phyloP scores from a whole-genome alignment of 768 basidiomycete genomes.

The Tremella mesenterica region DNA sequence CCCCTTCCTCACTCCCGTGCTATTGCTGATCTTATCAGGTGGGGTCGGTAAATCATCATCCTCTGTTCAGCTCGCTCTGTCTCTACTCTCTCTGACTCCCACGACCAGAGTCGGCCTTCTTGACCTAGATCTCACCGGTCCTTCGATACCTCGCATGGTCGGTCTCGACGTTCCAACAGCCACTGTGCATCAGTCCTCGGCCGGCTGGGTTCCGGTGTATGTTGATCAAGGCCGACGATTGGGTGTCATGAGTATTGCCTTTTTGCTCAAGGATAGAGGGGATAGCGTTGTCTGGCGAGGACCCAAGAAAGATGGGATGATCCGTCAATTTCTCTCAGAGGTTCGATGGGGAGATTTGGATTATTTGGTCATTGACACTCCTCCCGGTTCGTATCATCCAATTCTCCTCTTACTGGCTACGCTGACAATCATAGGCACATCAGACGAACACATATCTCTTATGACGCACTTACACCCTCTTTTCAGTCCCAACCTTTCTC shows the following conservation, averaged over 20 bases:
- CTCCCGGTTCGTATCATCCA: constrained; percentile 65
- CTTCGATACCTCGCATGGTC: constrained; percentile 90
- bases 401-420: not conserved
- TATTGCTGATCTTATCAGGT: constrained; percentile 40
- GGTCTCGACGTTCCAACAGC: constrained; percentile 59
- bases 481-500: constrained; percentile 46
- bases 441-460: constrained; percentile 94
- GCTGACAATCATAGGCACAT: constrained; percentile 64
- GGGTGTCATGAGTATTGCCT: constrained; percentile 94
- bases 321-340: constrained; percentile 95
- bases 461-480: constrained; percentile 85
- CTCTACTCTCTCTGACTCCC: constrained; percentile 60
- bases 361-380: constrained; percentile 91
- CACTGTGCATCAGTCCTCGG: constrained; percentile 82
- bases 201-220: constrained; percentile 97
- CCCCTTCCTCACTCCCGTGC: too few relatives aligned
- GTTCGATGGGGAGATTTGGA: constrained; percentile 97
- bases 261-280: constrained; percentile 76
- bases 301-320: constrained; percentile 97
- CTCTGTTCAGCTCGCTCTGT: constrained; percentile 80
- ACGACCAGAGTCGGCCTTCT: constrained; percentile 72
- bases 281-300: constrained; percentile 98
- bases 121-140: constrained; percentile 88
- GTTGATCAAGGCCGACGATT: constrained; percentile 70
- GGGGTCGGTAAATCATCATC: constrained; percentile 98